Conservation (phyloP, 257 asterid species). For the Salvia splendens region DNA sequence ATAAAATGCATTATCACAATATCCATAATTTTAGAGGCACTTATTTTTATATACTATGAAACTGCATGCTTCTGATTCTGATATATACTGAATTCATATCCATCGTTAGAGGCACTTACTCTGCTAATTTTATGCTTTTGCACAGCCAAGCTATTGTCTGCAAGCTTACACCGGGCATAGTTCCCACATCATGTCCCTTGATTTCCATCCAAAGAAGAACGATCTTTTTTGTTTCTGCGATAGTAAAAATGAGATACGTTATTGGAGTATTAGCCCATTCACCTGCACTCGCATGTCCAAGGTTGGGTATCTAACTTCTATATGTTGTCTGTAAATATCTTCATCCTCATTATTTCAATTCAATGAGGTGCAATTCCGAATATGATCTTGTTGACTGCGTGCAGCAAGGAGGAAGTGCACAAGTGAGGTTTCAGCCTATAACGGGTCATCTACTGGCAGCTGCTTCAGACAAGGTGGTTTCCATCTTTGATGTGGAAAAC, state of each 20-base stretch:
- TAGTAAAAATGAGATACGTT: constrained; percentile 70
- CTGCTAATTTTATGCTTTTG: constrained; percentile 18
- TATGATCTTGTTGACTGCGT: constrained; percentile 20
- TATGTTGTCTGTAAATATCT: constrained; percentile 14
- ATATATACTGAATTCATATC: not conserved
- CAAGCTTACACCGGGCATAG: constrained; percentile 75
- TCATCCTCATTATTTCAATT: constrained; percentile 1
- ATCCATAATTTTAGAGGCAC: too few relatives aligned
- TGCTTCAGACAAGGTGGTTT: constrained; percentile 85
- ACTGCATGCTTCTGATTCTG: not conserved
- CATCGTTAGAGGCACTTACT: constrained; percentile 25
- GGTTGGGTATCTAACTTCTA: constrained; percentile 41
- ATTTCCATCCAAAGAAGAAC: constrained; percentile 90
- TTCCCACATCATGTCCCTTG: constrained; percentile 83
- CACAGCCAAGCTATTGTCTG: constrained; percentile 92
- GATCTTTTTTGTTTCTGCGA: constrained; percentile 95
- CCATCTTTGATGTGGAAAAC: constrained; percentile 84
- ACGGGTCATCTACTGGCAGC: constrained; percentile 89
- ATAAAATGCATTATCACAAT: too few relatives aligned
- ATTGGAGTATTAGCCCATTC: constrained; percentile 73
- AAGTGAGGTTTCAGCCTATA: constrained; percentile 92
- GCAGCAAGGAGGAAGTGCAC: constrained; percentile 96
- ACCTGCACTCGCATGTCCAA: constrained; percentile 69
- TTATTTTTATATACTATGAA: too few relatives aligned
- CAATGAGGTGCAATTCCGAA: constrained; percentile 5